Base-by-base conservation (phyloP, 306 rosid genomes). In the Acmispon strigosus region DNA sequence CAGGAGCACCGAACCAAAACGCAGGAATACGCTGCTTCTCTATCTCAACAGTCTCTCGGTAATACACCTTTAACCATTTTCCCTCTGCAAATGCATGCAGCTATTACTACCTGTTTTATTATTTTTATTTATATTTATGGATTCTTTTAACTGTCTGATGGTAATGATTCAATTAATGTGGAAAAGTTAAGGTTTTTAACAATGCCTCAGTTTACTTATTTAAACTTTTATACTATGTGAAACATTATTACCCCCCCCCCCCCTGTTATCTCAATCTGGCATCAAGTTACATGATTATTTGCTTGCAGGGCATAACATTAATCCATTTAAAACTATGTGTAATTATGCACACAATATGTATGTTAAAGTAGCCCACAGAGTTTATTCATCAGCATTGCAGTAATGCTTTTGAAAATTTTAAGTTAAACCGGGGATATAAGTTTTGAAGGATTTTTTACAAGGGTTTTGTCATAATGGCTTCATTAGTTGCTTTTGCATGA, bases 21-120 rank as follows among this genome's bases (percentile, higher is more conserved):
- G 48, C 84, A 86, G 45, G 81, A 83, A 73, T 83, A 70, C 68
- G 80, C 76, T n/a, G 69, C 76, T 14, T 67, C 82, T 72, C 4
- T 86, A 43, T 78, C 84, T 66, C 86, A 82, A 66, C 90, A 81
- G 58, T 82, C 74, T 65, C 80, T 69, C 0, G 89, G 98, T 94
- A 84, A 60, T 59, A 6, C 6, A 18, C 69, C 54, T 73, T 16
- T 32, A 32, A 32, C 37, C 37, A n/a, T 6, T 60, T 66, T 49
- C 58, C 59, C 19, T 50, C 18, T 58, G 50, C 37, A 5, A 45
- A 34, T 55, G 64, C 66, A 34, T 55, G 64, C 66, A 15, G n/a
- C 10, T 44, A 8, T 66, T 62, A 54, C 7, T 20, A 42, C 14
- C 19, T 34, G 10, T 76, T 14, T 69, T 22, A 14, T 42, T 42